Conservation (phyloP, 805 yeast genomes). For the Myxozyma geophila region DNA sequence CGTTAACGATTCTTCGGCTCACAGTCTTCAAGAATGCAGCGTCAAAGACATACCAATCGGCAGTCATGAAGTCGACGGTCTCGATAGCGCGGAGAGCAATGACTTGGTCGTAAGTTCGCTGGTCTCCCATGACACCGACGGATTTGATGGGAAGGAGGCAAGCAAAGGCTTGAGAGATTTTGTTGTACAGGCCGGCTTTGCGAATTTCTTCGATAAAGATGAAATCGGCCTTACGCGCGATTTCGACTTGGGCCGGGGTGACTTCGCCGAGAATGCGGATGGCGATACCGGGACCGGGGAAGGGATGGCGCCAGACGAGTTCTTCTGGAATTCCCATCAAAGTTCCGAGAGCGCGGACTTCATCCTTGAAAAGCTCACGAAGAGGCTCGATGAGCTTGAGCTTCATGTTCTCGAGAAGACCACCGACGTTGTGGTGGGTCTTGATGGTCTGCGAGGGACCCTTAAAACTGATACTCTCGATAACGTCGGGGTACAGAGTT, state of each 20-base stretch:
- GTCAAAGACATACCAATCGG: conserved; percentile 97
- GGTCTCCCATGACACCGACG: conserved; percentile 99
- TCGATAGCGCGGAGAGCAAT: conserved; percentile 98
- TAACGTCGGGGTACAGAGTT: conserved; percentile 96
- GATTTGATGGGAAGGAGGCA: conserved; percentile 95
- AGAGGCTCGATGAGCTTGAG: conserved; percentile 97
- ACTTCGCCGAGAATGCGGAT: conserved; percentile 98
- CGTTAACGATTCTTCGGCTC: conserved; percentile 95
- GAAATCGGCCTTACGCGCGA: conserved; percentile 96
- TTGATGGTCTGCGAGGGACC: conserved; percentile 99
- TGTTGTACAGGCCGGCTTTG: conserved; percentile 86
- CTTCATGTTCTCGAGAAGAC: conserved; percentile 96
- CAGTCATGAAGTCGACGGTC: conserved; percentile 98
- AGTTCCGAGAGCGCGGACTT: conserved; percentile 95
- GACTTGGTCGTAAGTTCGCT: conserved; percentile 98
- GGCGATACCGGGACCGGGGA: conserved; percentile 99
- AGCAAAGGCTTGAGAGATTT: conserved; percentile 98
- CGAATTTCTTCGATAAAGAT: conserved; percentile 96
- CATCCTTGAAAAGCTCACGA: conserved; percentile 98
- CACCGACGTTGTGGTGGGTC: conserved; percentile 99
- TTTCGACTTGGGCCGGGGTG: conserved; percentile 87
- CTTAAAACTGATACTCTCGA: conserved; percentile 97
- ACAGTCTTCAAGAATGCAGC: conserved; percentile 89
- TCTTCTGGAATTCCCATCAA: conserved; percentile 94
- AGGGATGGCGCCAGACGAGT: conserved; percentile 99